Evolutionary conservation across 179 eudicot species (phyloP).

Genomic region (Corrigiola litoralis): DNA sequence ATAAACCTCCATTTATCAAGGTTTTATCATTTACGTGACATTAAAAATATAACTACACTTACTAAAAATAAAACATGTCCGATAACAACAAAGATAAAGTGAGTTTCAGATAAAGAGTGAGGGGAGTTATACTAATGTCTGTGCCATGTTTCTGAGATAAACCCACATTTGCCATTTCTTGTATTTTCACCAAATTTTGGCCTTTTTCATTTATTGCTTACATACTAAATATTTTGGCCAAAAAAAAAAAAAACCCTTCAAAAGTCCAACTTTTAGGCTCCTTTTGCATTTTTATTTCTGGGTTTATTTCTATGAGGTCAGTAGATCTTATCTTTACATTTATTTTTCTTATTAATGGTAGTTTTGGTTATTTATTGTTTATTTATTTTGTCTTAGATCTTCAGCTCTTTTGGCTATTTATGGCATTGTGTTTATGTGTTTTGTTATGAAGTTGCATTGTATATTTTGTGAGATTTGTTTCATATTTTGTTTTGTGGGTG

Average conservation of each 20-base stretch:
- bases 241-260: background rate
- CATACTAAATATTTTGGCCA: too few species aligned
- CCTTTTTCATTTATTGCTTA: too few species aligned
- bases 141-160: too few species aligned
- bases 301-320: slow-evolving; percentile 3
- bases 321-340: background rate
- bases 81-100: background rate
- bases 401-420: background rate
- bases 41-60: too few species aligned
- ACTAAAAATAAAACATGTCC: slow-evolving; percentile 6
- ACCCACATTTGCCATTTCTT: background rate
- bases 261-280: background rate
- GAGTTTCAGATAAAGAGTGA: background rate
- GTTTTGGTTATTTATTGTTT: background rate
- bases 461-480: background rate
- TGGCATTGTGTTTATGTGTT: background rate
- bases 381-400: background rate
- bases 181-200: background rate
- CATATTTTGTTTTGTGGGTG: background rate
- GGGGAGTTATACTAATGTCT: slow-evolving; percentile 2
- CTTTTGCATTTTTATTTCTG: background rate
- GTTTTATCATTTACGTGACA: too few species aligned
- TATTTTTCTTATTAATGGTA: background rate
- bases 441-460: background rate
- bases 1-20: background rate